Evolutionary conservation across 352 stramenopile species (phyloP), one percentile per base, ranked within the genome.

Genomic region (Hyaloperonospora brassicae): DNA sequence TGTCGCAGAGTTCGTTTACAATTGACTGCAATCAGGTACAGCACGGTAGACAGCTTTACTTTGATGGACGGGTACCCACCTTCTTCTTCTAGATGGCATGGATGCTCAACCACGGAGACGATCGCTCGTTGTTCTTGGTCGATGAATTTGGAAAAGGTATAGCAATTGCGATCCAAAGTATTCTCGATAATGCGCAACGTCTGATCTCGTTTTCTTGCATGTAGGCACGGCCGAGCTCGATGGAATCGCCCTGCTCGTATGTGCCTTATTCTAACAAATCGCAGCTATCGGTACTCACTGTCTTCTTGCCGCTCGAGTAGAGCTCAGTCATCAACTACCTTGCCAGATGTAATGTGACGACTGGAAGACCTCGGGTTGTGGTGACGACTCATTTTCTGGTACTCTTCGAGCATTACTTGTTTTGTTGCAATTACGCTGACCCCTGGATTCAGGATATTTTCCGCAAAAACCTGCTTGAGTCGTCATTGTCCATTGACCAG

Each of bases 101-200:
- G 62, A 95, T 95, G 84, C 59, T 95, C 0, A 84, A 90, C 47
- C 75, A 92, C 25, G 65, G 66, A 36, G 66, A 79, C 47, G 66
- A 62, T 21, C 62, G 57, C 21, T 84, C 78, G 13, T 48, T 95
- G n/a, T 79, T 91, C 22, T 58, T 95, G 31, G 84, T 95, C 41
- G 84, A 95, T 52, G 84, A 95, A 51, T 95, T 93, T 43, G 84
- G 82, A 23, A 95, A 95, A 77, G 84, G 81, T 87, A 61, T 53
- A 9, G 47, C 25, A 40, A 0, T 2, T 52, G 34, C 11, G n/a
- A 38, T n/a, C 3, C 25, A 39, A 39, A 12, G 2, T 14, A 4
- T 42, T 42, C 9, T 21, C n/a, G 39, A 44, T 44, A 44, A 21
- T 24, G 22, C n/a, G 22, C 14, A 24, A 44, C 22, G 10, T 44